Conservation (phyloP, 176 grass and related monocot species). For the Canna indica region DNA sequence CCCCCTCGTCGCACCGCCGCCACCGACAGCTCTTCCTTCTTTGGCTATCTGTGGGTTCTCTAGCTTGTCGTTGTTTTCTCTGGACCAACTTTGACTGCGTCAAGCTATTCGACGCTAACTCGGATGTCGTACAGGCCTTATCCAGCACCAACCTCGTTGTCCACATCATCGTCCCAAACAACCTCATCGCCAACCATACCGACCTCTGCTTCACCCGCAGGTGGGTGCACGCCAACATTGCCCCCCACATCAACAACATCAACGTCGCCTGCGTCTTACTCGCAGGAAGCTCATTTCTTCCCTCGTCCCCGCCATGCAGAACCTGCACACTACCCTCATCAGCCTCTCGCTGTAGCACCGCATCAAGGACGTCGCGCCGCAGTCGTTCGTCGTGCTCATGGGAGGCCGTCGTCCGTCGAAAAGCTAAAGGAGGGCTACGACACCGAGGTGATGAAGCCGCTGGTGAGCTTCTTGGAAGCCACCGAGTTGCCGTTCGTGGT, state of each 20-base stretch:
- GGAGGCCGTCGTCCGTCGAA: slow-evolving; percentile 37
- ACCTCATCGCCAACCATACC: slow-evolving; percentile 32
- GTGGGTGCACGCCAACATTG: slow-evolving; percentile 43
- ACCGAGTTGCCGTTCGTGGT: slow-evolving; percentile 72
- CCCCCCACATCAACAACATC: slow-evolving; percentile 26
- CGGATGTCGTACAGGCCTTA: slow-evolving; percentile 36
- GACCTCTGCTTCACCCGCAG: slow-evolving; percentile 21
- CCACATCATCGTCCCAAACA: slow-evolving; percentile 48
- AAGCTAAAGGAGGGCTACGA: slow-evolving; percentile 42
- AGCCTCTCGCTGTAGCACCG: slow-evolving; percentile 22
- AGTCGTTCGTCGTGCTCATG: slow-evolving; percentile 58
- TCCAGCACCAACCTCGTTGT: slow-evolving; percentile 40
- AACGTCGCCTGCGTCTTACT: slow-evolving; percentile 51
- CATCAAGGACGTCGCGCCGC: slow-evolving; percentile 49
- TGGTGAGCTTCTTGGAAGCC: slow-evolving; percentile 57
- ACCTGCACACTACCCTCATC: slow-evolving; percentile 53
- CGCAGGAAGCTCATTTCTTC: slow-evolving; percentile 33
- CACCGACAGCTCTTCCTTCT: too few relatives aligned
- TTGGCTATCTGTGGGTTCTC: too few relatives aligned
- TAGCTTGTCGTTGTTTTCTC: too few relatives aligned
- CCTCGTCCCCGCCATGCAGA: slow-evolving; percentile 66
- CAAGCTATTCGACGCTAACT: slow-evolving; percentile 48
- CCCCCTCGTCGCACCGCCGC: too few relatives aligned
- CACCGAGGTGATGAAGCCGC: slow-evolving; percentile 30
- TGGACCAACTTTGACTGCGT: slow-evolving; percentile 58